Evolutionary conservation across 495 filamentous ascomycete genomes (phyloP), one percentile per base, ranked within the genome.

Genomic region (Penicillium bialowiezense): DNA sequence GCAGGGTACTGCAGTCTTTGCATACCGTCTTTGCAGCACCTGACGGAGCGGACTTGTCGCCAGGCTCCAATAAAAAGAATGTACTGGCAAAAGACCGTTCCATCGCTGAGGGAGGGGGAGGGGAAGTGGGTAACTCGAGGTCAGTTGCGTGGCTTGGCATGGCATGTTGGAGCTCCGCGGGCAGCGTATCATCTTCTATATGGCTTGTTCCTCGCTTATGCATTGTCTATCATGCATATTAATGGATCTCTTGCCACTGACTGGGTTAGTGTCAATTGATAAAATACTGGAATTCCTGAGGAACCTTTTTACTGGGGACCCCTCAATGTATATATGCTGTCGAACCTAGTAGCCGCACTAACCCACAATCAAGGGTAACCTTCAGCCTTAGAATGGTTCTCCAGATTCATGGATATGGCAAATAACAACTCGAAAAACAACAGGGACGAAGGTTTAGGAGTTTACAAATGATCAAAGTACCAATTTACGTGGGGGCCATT

Each of bases 101-200:
- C 32, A 15, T 35, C 29, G 40, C 29, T 51, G 43, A 31, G 21
- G 40, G 32, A 52, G 48, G 48, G 52, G 37, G 41, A 44, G 55
- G 43, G 29, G 56, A 52, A 52, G 56, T 60, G 53, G 56, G 33
- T 60, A 50, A 34, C 23, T n/a, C 31, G 53, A 52, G 37, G 41
- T 39, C 26, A 47, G 36, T 21, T 52, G 37, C 53, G 14, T 55
- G 52, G 56, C 56, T 60, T 60, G 56, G 56, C 53, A 35, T 20
- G 37, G 17, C 9, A 24, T 17, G 29, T 28, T 51, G 23, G 36
- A 48, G 24, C 18, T 48, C 44, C 13, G 26, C 36, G 20, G 26
- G 15, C 26, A 18, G 43, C 33, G 9, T 7, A 3, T 26, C 23
- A 29, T 39, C 29, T 23, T 38, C 18, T 50, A 43, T 35, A 19